phyloP scores from a whole-genome alignment of 2,329 filamentous ascomycete species.

The Colletotrichum sidae region DNA sequence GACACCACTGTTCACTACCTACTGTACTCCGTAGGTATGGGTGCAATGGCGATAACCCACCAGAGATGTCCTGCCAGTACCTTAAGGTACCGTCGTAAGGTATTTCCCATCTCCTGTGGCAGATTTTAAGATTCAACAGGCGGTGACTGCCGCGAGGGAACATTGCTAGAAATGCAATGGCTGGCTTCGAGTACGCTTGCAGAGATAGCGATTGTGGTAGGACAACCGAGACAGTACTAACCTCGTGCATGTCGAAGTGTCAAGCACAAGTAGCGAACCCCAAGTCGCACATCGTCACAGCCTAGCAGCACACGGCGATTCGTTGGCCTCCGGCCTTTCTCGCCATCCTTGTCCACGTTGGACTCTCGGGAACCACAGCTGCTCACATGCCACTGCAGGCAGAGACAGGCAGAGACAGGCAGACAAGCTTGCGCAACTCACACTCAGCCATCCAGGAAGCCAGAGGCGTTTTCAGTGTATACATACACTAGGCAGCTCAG shows the following conservation, averaged over 20 bases:
- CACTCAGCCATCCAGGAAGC: slow-evolving; percentile 1
- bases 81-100: neutral
- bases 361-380: slow-evolving; percentile 29
- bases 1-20: too few species aligned
- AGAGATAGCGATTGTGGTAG: slow-evolving; percentile 26
- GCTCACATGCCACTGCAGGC: slow-evolving; percentile 34
- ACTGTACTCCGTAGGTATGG: too few species aligned
- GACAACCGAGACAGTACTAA: slow-evolving; percentile 33
- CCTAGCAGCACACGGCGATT: slow-evolving; percentile 19
- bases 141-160: slow-evolving; percentile 14
- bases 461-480: neutral
- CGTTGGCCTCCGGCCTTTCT: neutral
- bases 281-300: slow-evolving; percentile 29
- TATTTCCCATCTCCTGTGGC: neutral
- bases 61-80: neutral
- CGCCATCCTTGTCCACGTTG: slow-evolving; percentile 9
- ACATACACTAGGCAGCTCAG: slow-evolving; percentile 13
- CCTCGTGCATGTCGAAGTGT: slow-evolving; percentile 33
- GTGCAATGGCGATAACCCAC: too few species aligned
- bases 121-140: neutral
- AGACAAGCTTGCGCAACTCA: slow-evolving; percentile 3
- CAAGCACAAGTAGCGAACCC: slow-evolving; percentile 20
- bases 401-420: slow-evolving; percentile 19
- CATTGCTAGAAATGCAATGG: slow-evolving; percentile 3
- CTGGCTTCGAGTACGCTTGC: slow-evolving; percentile 27